phyloP scores from a whole-genome alignment of 345 rosid species.

The Eucalyptus decipiens region DNA sequence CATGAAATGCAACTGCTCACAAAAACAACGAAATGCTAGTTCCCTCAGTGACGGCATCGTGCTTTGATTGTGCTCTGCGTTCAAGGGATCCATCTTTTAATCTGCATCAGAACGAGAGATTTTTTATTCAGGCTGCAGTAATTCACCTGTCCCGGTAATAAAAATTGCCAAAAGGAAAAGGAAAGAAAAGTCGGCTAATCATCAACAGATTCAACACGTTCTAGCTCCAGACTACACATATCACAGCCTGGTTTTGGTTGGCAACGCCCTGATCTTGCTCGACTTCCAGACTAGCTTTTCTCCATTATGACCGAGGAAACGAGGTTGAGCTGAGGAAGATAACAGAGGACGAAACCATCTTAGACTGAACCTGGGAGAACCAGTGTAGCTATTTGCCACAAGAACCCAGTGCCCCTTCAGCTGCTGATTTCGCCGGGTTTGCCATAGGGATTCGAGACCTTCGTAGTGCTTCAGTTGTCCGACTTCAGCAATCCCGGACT shows the following conservation, averaged over 20 bases:
- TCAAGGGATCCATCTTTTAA: neutral
- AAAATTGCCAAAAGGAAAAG: neutral
- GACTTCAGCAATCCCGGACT: neutral
- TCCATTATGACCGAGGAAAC: slow-evolving; percentile 45
- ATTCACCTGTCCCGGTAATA: neutral
- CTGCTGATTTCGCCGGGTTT: neutral
- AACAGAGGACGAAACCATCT: neutral
- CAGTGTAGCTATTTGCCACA: neutral
- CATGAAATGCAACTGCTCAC: neutral
- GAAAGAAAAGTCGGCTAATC: neutral
- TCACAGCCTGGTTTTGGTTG: slow-evolving; percentile 21
- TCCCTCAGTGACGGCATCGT: neutral
- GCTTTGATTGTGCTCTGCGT: neutral
- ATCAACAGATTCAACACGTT: neutral
- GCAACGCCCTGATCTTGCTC: slow-evolving; percentile 32
- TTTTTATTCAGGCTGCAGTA: neutral
- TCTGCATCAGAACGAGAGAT: neutral
- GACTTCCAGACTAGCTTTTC: slow-evolving; percentile 34
- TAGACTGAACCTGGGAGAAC: neutral
- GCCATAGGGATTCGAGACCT: neutral
- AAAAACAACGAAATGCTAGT: neutral
- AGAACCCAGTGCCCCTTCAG: neutral
- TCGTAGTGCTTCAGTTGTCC: neutral
- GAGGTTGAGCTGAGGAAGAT: slow-evolving; percentile 75
- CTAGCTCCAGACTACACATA: neutral